phyloP scores from a whole-genome alignment of 352 stramenopile species.

The Pythium phragmitis region DNA sequence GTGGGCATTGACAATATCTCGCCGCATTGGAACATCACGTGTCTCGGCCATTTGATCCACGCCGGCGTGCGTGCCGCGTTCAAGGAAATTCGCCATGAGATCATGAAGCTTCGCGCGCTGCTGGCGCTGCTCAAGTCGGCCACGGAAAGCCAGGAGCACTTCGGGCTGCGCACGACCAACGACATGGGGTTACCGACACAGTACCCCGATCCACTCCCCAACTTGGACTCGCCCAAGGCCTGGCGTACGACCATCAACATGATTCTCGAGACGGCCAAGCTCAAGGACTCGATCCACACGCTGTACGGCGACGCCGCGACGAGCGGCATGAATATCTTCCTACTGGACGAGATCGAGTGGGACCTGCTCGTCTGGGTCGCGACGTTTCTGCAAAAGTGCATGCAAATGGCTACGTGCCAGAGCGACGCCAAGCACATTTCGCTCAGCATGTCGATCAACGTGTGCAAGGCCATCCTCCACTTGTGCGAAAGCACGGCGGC shows the following conservation, averaged over 20 bases:
- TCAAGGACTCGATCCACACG: conserved; percentile 73
- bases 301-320: conserved; percentile 63
- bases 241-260: conserved; percentile 72
- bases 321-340: conserved; percentile 72
- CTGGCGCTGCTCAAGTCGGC: conserved; percentile 69
- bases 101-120: conserved; percentile 74
- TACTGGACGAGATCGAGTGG: conserved; percentile 79
- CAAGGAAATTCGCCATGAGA: conserved; percentile 71
- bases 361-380: conserved; percentile 70
- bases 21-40: conserved; percentile 73
- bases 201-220: conserved; percentile 60
- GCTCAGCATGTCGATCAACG: conserved; percentile 75
- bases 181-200: conserved; percentile 55
- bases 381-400: conserved; percentile 74
- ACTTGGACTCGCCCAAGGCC: conserved; percentile 67
- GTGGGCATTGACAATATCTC: conserved; percentile 77
- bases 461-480: conserved; percentile 78
- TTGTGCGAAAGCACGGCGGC: conserved; percentile 69
- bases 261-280: conserved; percentile 75
- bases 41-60: conserved; percentile 73
- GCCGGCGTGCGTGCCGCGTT: conserved; percentile 57
- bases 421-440: conserved; percentile 80
- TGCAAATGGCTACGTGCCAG: conserved; percentile 78
- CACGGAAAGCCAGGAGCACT: conserved; percentile 73
- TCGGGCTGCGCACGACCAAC: conserved; percentile 53